These are phyloP conservation scores for Rutidosis leptorrhynchoides DNA, from an alignment of 129 eudicot genomes.

Conservation along the genomic window DNA sequence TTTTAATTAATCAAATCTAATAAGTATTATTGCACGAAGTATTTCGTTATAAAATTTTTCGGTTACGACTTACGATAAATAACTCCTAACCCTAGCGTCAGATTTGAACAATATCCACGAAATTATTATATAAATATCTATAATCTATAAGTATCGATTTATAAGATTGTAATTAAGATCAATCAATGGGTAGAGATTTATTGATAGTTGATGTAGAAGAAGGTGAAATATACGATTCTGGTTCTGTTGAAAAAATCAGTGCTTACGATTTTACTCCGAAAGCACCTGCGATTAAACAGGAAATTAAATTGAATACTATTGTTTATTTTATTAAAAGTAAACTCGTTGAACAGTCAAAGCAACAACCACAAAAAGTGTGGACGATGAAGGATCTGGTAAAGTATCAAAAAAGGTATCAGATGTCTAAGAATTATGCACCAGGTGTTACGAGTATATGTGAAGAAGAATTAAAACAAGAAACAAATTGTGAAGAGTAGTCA, in stretches of 20 bases:
- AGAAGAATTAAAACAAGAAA: too few relatives aligned
- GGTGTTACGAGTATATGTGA: too few relatives aligned
- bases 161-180: neutral
- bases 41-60: neutral
- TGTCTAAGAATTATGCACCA: slow-evolving; percentile 49
- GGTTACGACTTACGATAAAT: slow-evolving; percentile 26
- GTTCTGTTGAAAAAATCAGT: slow-evolving; percentile 72
- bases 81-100: slow-evolving; percentile 32
- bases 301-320: slow-evolving; percentile 17
- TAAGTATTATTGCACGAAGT: too few relatives aligned
- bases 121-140: slow-evolving; percentile 28
- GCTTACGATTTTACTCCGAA: slow-evolving; percentile 47
- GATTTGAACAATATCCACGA: neutral
- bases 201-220: slow-evolving; percentile 67
- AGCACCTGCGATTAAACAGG: slow-evolving; percentile 16
- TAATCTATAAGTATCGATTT: neutral
- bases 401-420: slow-evolving; percentile 65
- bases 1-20: neutral
- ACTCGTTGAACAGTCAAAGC: slow-evolving; percentile 23
- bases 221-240: slow-evolving; percentile 87
- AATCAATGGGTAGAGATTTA: slow-evolving; percentile 34
- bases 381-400: too few relatives aligned
- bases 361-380: slow-evolving; percentile 32
- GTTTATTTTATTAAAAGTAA: slow-evolving; percentile 6
- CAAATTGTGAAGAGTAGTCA: too few relatives aligned